These are phyloP conservation scores for Rubia yunnanensis DNA, from an alignment of 257 asterid genomes.

Conservation along the genomic window DNA sequence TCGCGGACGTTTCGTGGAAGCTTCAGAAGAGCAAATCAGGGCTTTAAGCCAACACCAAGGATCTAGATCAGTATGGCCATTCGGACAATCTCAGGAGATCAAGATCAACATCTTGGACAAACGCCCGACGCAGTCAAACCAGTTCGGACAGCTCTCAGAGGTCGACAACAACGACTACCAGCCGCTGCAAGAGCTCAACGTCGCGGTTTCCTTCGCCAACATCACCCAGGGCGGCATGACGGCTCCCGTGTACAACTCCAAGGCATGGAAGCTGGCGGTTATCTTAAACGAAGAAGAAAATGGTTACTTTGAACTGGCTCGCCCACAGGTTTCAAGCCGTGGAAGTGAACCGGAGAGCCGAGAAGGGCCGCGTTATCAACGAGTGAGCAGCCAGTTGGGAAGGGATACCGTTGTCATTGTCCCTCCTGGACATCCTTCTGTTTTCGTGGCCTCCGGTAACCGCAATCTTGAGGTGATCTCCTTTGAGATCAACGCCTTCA, in stretches of 20 bases:
- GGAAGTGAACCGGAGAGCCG: background rate
- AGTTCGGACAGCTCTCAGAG: constrained; percentile 47
- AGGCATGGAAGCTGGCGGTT: constrained; percentile 28
- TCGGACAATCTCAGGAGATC: constrained; percentile 23
- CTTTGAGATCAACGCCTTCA: constrained; percentile 38
- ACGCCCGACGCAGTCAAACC: constrained; percentile 31
- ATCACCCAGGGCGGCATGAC: constrained; percentile 57
- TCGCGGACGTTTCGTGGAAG: constrained; percentile 43
- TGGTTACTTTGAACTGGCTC: constrained; percentile 71
- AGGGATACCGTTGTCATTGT: constrained; percentile 41
- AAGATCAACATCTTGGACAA: constrained; percentile 30
- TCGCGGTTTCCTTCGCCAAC: constrained; percentile 39
- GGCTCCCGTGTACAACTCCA: constrained; percentile 43
- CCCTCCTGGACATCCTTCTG: constrained; percentile 75
- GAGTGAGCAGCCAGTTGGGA: constrained; percentile 28
- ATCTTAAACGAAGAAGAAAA: constrained; percentile 49
- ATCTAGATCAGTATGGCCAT: constrained; percentile 53
- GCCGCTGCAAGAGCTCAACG: constrained; percentile 34
- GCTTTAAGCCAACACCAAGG: constrained; percentile 40
- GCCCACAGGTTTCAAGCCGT: constrained; percentile 27
- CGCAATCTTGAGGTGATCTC: constrained; percentile 44
- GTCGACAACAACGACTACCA: constrained; percentile 26
- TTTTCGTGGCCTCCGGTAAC: constrained; percentile 38
- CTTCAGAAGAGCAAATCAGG: constrained; percentile 45
- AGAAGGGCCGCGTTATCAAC: constrained; percentile 25